Base-by-base conservation (phyloP, 2,329 filamentous ascomycete species). In the Colletotrichum tanaceti region DNA sequence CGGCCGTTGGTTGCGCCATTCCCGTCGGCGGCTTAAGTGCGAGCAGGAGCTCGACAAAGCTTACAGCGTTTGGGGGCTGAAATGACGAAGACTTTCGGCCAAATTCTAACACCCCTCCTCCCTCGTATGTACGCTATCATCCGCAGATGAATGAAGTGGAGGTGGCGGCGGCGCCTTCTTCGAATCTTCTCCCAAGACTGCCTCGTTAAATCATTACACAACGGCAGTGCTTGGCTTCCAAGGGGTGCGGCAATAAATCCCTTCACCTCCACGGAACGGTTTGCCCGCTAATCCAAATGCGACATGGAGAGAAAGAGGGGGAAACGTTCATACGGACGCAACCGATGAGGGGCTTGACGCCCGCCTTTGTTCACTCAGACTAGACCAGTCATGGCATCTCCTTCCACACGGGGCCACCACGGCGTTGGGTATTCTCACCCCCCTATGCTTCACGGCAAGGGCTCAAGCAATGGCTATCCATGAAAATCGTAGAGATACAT, bases 221-320 rank as follows among this genome's bases (percentile, higher is more conserved):
- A 20, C 55, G 24, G 55, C 62, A 57, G 32, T 47, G 49, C 55
- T 49, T 57, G 55, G 43, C 55, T 22, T 38, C 32, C 7, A 20
- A 53, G 28, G 63, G 52, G 58, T 32, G 20, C 16, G 53, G 52
- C 35, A 53, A 35, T 47, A 47, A 47, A 32, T 68, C 47, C 52
- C 28, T 39, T 44, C 54, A 43, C 22, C 49, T 28, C 50, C 39
- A 20, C 22, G 43, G 65, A 20, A 44, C 52, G 52, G 39, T 58
- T 70, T 70, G 58, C 46, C 58, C 63, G 65, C 63, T 63, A 52
- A 49, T 68, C 67, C 63, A 49, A 22, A 63, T 70, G 44, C n/a
- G 58, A 58, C 43, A 60, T 58, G 50, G 54, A 24, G 39, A 41
- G 4, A 28, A 20, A 53, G 46, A 52, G 9, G 14, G 35, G 46